phyloP scores from a whole-genome alignment of 2,329 filamentous ascomycete species.

The Teratosphaeriaceae sp. region DNA sequence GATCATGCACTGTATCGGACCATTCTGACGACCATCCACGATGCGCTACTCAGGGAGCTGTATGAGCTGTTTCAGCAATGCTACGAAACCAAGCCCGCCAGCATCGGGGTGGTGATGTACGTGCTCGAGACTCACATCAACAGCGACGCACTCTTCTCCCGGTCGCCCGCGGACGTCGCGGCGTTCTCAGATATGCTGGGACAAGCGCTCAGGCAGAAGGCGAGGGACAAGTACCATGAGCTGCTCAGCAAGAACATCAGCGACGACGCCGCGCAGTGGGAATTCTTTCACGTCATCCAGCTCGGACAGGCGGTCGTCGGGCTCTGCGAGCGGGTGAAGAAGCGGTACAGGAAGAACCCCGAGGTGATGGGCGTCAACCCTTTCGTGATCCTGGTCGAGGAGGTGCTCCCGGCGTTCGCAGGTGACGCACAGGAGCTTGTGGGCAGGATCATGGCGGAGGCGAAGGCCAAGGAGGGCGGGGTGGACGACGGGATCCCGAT shows the following conservation, averaged over 20 bases:
- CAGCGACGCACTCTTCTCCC: conserved; percentile 67
- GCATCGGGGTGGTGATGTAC: conserved; percentile 71
- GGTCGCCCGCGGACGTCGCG: conserved; percentile 61
- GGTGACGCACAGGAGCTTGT: conserved; percentile 76
- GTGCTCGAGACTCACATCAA: conserved; percentile 78
- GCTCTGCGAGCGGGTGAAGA: conserved; percentile 81
- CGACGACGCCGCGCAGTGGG: conserved; percentile 73
- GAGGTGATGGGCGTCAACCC: conserved; percentile 74
- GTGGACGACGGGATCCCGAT: conserved; percentile 75
- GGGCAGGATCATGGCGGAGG: conserved; percentile 72
- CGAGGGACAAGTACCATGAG: conserved; percentile 70
- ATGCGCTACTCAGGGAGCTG: conserved; percentile 76
- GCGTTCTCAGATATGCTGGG: conserved; percentile 66
- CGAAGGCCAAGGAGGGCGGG: conserved; percentile 63
- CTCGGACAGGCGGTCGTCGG: conserved; percentile 81
- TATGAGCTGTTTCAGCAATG: conserved; percentile 82
- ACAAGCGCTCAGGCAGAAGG: conserved; percentile 66
- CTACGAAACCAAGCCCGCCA: conserved; percentile 81
- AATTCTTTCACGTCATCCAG: conserved; percentile 84
- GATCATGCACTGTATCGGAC: conserved; percentile 60
- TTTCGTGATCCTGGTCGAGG: conserved; percentile 67
- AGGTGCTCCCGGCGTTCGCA: conserved; percentile 84
- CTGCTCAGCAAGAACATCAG: conserved; percentile 77
- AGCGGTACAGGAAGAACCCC: conserved; percentile 81
- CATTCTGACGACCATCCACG: conserved; percentile 67